Percentiles rank a stretch among this genome's conserved stretches.
Conservation (phyloP, 306 rosid species). For the Vigna reflexopilosa region DNA sequence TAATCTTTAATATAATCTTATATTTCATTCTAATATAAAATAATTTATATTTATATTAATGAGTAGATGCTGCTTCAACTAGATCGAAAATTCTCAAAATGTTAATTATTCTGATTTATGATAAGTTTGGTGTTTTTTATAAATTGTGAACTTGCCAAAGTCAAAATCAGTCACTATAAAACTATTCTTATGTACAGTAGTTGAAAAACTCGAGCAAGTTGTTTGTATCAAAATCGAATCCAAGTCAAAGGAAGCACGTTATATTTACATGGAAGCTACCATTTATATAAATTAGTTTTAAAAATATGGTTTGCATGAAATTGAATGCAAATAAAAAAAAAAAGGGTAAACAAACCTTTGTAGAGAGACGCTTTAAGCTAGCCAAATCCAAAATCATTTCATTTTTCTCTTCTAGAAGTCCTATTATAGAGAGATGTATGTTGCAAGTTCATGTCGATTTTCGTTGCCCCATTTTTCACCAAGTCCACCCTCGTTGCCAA, state of each 20-base stretch:
- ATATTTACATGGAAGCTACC: background rate
- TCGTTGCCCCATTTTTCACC: background rate
- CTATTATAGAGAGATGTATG: too few relatives aligned
- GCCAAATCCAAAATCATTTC: too few relatives aligned
- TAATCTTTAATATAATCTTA: too few relatives aligned
- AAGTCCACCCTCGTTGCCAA: too few relatives aligned
- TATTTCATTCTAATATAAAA: too few relatives aligned
- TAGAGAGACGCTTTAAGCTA: too few relatives aligned
- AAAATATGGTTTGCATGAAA: background rate
- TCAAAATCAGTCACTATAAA: slow-evolving; percentile 17
- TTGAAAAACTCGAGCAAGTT: background rate
- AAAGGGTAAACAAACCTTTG: too few relatives aligned
- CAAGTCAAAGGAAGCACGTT: background rate
- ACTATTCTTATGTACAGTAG: background rate
- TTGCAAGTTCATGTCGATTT: background rate
- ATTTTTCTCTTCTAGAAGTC: too few relatives aligned
- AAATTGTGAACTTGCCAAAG: background rate
- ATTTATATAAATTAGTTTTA: background rate
- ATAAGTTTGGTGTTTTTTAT: background rate
- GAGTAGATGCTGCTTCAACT: background rate
- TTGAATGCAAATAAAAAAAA: too few relatives aligned
- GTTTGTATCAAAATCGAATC: background rate
- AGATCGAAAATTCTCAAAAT: background rate
- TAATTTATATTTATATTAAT: too few relatives aligned
- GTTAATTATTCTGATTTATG: background rate